Evolutionary conservation across 2,329 filamentous ascomycete genomes (phyloP).

Genomic region (Mariannaea sp.): DNA sequence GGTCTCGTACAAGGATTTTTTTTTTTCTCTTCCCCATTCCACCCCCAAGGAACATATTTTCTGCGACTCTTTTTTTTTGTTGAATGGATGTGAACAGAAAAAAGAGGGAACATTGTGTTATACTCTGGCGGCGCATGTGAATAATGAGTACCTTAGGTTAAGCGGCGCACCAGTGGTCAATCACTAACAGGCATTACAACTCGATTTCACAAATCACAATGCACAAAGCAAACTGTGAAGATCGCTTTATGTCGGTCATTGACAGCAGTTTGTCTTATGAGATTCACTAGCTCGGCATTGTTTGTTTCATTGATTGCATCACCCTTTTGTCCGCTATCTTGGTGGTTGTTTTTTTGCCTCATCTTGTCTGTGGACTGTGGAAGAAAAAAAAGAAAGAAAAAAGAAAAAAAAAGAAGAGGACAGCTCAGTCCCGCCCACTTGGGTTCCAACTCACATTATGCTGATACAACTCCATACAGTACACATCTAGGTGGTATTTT

Average conservation of each 20-base stretch:
- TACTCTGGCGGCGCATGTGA: slow-evolving; percentile 7
- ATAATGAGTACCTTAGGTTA: no score
- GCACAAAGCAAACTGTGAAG: not conserved
- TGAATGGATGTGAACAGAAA: not conserved
- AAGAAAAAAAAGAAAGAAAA: no score
- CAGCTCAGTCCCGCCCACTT: slow-evolving; percentile 1
- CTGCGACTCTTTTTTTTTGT: not conserved
- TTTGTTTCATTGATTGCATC: not conserved
- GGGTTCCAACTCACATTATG: no score
- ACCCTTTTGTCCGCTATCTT: not conserved
- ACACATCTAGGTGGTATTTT: slow-evolving; percentile 12
- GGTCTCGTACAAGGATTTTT: no score
- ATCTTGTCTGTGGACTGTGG: no score
- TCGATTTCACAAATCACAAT: not conserved
- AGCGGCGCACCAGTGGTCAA: not conserved
- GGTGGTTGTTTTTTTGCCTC: not conserved
- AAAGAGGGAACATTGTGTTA: no score
- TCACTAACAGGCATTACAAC: not conserved
- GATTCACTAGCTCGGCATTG: no score
- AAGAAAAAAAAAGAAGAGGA: not conserved
- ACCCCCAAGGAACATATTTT: no score
- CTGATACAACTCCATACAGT: no score
- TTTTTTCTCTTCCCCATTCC: no score
- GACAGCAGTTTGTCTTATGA: no score
- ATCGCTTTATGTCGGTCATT: not conserved